Conservation (phyloP, 805 yeast species). For the Metschnikowia hibisci region DNA sequence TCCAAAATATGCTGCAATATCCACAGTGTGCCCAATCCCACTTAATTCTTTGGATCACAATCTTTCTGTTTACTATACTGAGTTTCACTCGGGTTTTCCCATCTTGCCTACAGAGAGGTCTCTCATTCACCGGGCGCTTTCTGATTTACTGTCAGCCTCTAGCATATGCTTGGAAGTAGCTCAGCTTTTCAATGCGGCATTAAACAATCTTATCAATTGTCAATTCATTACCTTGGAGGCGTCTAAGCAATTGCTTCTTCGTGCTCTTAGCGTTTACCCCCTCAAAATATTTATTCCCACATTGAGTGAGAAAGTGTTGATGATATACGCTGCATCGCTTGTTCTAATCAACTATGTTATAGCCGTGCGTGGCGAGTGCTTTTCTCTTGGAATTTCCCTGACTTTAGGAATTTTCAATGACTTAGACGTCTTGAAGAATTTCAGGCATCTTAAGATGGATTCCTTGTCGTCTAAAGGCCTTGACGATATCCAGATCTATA, state of each 20-base stretch:
- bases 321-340: constrained; percentile 29
- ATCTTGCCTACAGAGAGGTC: constrained; percentile 37
- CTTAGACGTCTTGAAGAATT: constrained; percentile 46
- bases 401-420: constrained; percentile 39
- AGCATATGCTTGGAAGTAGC: constrained; percentile 29
- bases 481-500: constrained; percentile 15
- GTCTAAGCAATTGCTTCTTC: constrained; percentile 32
- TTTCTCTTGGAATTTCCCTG: constrained; percentile 52
- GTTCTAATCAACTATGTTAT: constrained; percentile 50
- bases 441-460: constrained; percentile 11
- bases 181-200: constrained; percentile 40
- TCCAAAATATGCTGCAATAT: background rate
- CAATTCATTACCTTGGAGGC: constrained; percentile 30
- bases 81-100: constrained; percentile 44
- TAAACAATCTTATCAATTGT: constrained; percentile 37
- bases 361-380: constrained; percentile 55
- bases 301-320: constrained; percentile 22
- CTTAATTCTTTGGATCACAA: constrained; percentile 11
- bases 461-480: background rate
- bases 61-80: constrained; percentile 35
- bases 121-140: constrained; percentile 16
- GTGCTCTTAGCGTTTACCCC: constrained; percentile 36
- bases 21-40: constrained; percentile 6
- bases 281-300: constrained; percentile 11
- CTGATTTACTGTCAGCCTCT: constrained; percentile 14